Conservation (phyloP, 2,329 filamentous ascomycete genomes). For the Pseudodiploospora longispora region DNA sequence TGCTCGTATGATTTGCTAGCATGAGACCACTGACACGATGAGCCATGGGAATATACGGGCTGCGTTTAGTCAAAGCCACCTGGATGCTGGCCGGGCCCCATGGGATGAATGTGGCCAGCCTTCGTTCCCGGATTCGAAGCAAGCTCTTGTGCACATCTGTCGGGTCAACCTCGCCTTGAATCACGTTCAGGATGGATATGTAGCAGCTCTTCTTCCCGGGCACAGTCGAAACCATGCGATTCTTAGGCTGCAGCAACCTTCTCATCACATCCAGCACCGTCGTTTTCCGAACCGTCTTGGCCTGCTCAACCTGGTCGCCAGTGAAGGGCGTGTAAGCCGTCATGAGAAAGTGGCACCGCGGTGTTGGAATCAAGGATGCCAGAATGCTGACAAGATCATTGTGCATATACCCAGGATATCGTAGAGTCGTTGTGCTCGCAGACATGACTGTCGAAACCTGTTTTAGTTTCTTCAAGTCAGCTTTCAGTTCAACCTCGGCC, state of each 20-base stretch:
- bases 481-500: background rate
- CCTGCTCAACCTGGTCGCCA: conserved; percentile 89
- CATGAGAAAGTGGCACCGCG: conserved; percentile 95
- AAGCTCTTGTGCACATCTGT: conserved; percentile 98
- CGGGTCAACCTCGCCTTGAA: conserved; percentile 95
- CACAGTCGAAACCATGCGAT: conserved; percentile 95
- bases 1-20: conserved; percentile 96
- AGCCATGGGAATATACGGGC: conserved; percentile 88
- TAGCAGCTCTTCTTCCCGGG: conserved; percentile 97
- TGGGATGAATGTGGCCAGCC: conserved; percentile 91
- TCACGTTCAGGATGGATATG: conserved; percentile 97
- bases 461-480: background rate
- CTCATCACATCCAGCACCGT: conserved; percentile 98
- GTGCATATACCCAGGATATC: conserved; percentile 99
- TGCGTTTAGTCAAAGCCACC: conserved; percentile 92
- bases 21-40: conserved; percentile 94
- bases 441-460: conserved; percentile 95
- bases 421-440: conserved; percentile 88
- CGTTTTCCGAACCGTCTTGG: conserved; percentile 95
- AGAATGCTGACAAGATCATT: conserved; percentile 97
- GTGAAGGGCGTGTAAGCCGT: conserved; percentile 98
- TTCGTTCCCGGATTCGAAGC: conserved; percentile 86
- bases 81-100: conserved; percentile 98
- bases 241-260: conserved; percentile 90
- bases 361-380: conserved; percentile 90